Percentiles rank a stretch among this genome's conserved stretches.
Conservation (phyloP, 208 protist species). For the Leptomonas seymouri region DNA sequence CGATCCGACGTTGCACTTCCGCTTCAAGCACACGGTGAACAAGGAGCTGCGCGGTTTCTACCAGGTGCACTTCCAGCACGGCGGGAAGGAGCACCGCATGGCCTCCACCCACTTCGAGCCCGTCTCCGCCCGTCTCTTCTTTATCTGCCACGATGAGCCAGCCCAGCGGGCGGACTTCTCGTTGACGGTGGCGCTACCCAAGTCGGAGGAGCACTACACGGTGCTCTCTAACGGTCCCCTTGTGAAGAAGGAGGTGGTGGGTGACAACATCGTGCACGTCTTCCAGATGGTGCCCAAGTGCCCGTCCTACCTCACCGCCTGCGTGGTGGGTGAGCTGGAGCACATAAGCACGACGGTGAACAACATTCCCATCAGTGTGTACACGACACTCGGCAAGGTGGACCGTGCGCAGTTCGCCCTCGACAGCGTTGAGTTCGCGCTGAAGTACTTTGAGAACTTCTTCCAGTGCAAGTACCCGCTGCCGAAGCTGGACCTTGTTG, state of each 20-base stretch:
- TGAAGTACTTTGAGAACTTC: conserved; percentile 89
- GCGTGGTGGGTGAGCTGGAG: conserved; percentile 95
- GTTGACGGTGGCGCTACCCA: conserved; percentile 84
- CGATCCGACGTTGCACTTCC: conserved; percentile 65
- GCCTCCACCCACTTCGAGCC: conserved; percentile 97
- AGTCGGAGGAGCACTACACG: conserved; percentile 61
- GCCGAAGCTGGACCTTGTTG: conserved; percentile 97
- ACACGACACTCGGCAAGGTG: conserved; percentile 73
- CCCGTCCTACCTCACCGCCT: conserved; percentile 97
- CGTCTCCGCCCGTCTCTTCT: conserved; percentile 93
- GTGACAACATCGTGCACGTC: conserved; percentile 40
- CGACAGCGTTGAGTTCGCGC: conserved; percentile 63
- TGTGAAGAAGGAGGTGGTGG: conserved; percentile 38
- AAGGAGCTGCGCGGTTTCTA: conserved; percentile 94
- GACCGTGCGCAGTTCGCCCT: conserved; percentile 80
- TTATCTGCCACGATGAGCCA: conserved; percentile 98
- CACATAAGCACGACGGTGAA: conserved; percentile 59
- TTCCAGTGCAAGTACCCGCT: conserved; percentile 94
- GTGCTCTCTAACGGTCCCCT: conserved; percentile 83
- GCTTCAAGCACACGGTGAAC: conserved; percentile 84
- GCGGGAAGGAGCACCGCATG: conserved; percentile 85
- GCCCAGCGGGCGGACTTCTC: conserved; percentile 95
- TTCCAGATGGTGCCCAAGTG: conserved; percentile 93
- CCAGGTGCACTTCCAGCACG: conserved; percentile 67
- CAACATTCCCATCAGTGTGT: conserved; percentile 76